Evolutionary conservation across 805 yeast species (phyloP).

Genomic region (Danielia oregonensis): DNA sequence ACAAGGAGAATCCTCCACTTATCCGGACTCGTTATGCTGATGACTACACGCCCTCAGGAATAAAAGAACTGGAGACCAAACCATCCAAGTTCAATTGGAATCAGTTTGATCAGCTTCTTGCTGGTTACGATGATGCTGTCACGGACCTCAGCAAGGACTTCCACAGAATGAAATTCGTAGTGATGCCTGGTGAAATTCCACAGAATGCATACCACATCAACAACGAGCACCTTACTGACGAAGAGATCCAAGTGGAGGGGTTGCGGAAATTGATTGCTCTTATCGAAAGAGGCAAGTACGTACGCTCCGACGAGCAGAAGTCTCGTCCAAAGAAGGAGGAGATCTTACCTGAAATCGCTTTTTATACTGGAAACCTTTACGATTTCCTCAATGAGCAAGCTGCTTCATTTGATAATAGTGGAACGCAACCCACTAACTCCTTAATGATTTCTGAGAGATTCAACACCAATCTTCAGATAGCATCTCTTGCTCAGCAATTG

Average conservation of each 20-base stretch:
- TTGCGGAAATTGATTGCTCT: constrained; percentile 61
- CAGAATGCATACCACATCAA: constrained; percentile 45
- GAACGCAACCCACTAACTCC: constrained; percentile 27
- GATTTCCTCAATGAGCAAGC: constrained; percentile 53
- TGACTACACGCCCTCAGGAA: constrained; percentile 53
- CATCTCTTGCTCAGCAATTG: constrained; percentile 58
- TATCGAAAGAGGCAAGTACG: constrained; percentile 55
- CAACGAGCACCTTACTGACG: constrained; percentile 67
- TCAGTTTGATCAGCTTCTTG: constrained; percentile 82
- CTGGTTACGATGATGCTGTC: constrained; percentile 80
- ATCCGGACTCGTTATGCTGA: constrained; percentile 79
- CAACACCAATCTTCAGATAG: constrained; percentile 46
- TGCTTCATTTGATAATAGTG: constrained; percentile 37
- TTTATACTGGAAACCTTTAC: constrained; percentile 83
- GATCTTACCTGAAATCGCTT: constrained; percentile 68
- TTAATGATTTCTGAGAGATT: constrained; percentile 39
- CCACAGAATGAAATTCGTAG: constrained; percentile 76
- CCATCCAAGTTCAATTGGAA: constrained; percentile 78
- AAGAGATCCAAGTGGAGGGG: constrained; percentile 93
- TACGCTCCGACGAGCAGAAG: constrained; percentile 21
- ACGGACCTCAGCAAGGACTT: constrained; percentile 50
- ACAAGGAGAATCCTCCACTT: constrained; percentile 26
- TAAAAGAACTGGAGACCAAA: constrained; percentile 52
- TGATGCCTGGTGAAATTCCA: constrained; percentile 75
- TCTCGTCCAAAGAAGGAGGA: constrained; percentile 37